These are phyloP conservation scores for Harringtonia lauricola DNA, from an alignment of 2,329 filamentous ascomycete species.

Conservation along the genomic window DNA sequence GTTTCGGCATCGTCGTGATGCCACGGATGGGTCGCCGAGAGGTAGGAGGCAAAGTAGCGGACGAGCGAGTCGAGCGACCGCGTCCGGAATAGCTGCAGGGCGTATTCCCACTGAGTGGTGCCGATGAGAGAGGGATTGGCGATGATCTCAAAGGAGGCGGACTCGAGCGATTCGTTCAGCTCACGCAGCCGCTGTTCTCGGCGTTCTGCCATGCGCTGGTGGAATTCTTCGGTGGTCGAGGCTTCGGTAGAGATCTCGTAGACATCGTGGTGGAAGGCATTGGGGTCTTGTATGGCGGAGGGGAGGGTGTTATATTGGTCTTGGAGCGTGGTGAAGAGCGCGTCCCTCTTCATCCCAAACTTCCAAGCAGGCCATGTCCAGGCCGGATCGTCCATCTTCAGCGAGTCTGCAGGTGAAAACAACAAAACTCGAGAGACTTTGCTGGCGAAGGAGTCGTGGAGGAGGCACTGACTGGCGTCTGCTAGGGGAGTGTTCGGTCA, in stretches of 20 bases:
- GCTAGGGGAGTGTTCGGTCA: too few species aligned
- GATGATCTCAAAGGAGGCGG: constrained; percentile 49
- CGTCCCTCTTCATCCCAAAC: constrained; percentile 49
- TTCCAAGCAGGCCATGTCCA: constrained; percentile 50
- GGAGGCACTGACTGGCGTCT: too few species aligned
- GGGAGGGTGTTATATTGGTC: constrained; percentile 49
- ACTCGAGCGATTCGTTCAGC: constrained; percentile 43
- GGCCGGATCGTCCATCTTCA: constrained; percentile 41
- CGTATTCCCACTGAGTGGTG: constrained; percentile 46
- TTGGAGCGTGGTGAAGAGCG: constrained; percentile 46
- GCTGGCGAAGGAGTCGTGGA: too few species aligned
- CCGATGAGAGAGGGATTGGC: constrained; percentile 47
- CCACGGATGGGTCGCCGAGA: constrained; percentile 38
- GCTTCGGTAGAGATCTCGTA: constrained; percentile 44
- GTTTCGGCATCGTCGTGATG: constrained; percentile 23
- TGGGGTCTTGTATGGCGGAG: constrained; percentile 44
- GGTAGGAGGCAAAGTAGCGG: constrained; percentile 47
- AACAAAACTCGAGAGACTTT: too few species aligned
- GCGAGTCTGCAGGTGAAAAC: too few species aligned
- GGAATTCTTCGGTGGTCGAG: constrained; percentile 39
- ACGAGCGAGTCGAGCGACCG: constrained; percentile 49
- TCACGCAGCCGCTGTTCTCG: constrained; percentile 42
- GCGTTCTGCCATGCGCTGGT: constrained; percentile 40
- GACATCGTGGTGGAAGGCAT: constrained; percentile 51
- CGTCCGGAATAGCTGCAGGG: constrained; percentile 47